Evolutionary conservation across 1,284 basidiomycete genomes (phyloP).

Genomic region (Apiotrichum laibachii): DNA sequence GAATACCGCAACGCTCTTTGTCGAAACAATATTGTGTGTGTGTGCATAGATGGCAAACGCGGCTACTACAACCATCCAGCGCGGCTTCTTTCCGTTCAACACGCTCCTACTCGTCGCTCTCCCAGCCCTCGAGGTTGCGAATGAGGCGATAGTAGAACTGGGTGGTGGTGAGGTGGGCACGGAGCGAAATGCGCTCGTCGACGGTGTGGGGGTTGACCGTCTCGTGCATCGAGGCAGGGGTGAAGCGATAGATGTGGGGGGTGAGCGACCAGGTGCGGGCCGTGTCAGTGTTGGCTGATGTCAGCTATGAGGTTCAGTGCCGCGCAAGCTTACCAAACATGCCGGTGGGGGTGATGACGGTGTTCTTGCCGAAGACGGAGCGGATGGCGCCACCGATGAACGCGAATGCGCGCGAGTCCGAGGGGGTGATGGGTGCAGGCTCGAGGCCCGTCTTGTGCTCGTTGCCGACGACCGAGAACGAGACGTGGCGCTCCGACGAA

Average conservation of each 20-base stretch:
- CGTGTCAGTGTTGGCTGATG: slow-evolving; percentile 51
- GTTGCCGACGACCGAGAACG: slow-evolving; percentile 13
- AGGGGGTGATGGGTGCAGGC: slow-evolving; percentile 54
- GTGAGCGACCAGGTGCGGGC: slow-evolving; percentile 52
- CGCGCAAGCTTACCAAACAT: slow-evolving; percentile 41
- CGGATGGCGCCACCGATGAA: slow-evolving; percentile 52
- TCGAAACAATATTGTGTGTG: too few relatives aligned
- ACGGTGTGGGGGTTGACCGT: slow-evolving; percentile 54
- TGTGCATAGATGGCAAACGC: too few relatives aligned
- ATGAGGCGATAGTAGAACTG: slow-evolving; percentile 56
- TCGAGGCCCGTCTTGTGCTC: slow-evolving; percentile 40
- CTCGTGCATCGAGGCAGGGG: slow-evolving; percentile 43
- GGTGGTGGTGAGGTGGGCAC: slow-evolving; percentile 52
- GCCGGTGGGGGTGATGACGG: slow-evolving; percentile 54
- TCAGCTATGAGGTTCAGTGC: not conserved
- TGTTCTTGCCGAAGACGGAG: slow-evolving; percentile 48
- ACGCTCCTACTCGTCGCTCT: not conserved
- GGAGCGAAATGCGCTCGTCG: slow-evolving; percentile 52
- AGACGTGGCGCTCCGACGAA: slow-evolving; percentile 11
- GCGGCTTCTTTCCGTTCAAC: too few relatives aligned
- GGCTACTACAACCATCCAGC: too few relatives aligned
- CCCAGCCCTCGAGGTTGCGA: slow-evolving; percentile 52
- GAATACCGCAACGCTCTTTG: too few relatives aligned
- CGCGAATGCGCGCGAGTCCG: slow-evolving; percentile 45
- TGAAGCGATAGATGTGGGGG: slow-evolving; percentile 54